Conservation (phyloP, 1,139 yeast species). For the Blastobotrys capitulatus region DNA sequence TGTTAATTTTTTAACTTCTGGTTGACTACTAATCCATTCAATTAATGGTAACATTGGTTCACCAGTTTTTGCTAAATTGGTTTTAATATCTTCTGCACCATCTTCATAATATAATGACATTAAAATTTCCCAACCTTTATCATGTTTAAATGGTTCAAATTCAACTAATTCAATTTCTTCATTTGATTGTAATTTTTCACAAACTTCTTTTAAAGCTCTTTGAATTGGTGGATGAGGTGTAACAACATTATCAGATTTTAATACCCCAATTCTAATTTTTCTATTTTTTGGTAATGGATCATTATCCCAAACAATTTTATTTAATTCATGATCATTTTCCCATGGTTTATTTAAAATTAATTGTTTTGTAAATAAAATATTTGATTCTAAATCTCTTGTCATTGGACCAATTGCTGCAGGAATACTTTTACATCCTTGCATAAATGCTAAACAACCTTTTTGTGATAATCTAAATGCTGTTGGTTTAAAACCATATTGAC, state of each 20-base stretch:
- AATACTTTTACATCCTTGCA: conserved; percentile 42
- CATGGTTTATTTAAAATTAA: conserved; percentile 53
- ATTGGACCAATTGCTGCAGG: conserved; percentile 18
- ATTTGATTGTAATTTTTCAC: conserved; percentile 26
- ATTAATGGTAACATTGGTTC: conserved; percentile 39
- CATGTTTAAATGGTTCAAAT: conserved; percentile 40
- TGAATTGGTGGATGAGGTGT: conserved; percentile 48
- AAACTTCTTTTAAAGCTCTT: conserved; percentile 37
- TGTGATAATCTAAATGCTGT: conserved; percentile 44
- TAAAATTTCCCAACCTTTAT: conserved; percentile 35
- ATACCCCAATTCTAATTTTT: conserved; percentile 15
- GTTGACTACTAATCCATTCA: conserved; percentile 22
- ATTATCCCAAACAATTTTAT: conserved; percentile 46
- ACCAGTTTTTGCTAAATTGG: conserved; percentile 36
- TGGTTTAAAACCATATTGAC: conserved; percentile 51
- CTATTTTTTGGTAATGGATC: conserved; percentile 8
- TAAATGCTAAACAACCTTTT: conserved; percentile 40
- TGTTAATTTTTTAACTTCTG: conserved; percentile 19
- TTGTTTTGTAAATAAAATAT: conserved; percentile 42
- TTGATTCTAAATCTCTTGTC: conserved; percentile 13
- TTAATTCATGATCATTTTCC: conserved; percentile 46
- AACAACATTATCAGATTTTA: conserved; percentile 17
- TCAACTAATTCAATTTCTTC: conserved; percentile 37
- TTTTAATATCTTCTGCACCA: conserved; percentile 40
- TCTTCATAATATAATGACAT: conserved; percentile 44